Conservation (phyloP, 495 filamentous ascomycete genomes). For the Xylaria sp. region DNA sequence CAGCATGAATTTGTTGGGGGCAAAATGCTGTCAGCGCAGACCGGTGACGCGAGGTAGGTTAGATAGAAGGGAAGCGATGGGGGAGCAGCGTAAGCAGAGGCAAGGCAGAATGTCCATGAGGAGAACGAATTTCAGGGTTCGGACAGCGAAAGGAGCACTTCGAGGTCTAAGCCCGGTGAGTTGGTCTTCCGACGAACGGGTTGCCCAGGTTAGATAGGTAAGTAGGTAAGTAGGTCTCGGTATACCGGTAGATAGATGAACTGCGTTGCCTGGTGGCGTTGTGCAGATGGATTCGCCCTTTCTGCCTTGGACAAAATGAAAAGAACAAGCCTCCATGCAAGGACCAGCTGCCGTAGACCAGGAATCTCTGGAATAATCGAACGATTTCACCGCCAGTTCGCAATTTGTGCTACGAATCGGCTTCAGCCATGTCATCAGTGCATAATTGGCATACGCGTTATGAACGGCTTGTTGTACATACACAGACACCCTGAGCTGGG, state of each 20-base stretch:
- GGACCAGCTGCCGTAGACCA: constrained; percentile 1
- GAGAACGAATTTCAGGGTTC: not conserved
- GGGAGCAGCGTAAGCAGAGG: not conserved
- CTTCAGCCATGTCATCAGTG: constrained; percentile 18
- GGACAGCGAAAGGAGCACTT: not conserved
- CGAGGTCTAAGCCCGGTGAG: not conserved
- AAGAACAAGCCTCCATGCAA: not conserved
- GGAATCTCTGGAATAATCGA: constrained; percentile 12
- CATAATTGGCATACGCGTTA: constrained; percentile 6
- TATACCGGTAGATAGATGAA: not conserved
- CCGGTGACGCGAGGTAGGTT: not conserved
- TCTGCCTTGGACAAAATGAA: not conserved
- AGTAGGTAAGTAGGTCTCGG: not conserved
- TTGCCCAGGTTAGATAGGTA: too few relatives aligned
- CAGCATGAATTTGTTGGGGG: not conserved
- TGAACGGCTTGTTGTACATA: not conserved
- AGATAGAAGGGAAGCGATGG: not conserved
- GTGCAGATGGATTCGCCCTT: not conserved
- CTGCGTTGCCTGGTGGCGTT: not conserved
- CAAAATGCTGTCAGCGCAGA: not conserved
- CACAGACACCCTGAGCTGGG: not conserved
- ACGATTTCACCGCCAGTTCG: constrained; percentile 16
- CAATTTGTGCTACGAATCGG: constrained; percentile 10
- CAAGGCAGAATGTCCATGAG: not conserved
- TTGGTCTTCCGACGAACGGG: not conserved